Evolutionary conservation across 768 basidiomycete genomes (phyloP).

Genomic region (Boletus rufocinnamomeus): DNA sequence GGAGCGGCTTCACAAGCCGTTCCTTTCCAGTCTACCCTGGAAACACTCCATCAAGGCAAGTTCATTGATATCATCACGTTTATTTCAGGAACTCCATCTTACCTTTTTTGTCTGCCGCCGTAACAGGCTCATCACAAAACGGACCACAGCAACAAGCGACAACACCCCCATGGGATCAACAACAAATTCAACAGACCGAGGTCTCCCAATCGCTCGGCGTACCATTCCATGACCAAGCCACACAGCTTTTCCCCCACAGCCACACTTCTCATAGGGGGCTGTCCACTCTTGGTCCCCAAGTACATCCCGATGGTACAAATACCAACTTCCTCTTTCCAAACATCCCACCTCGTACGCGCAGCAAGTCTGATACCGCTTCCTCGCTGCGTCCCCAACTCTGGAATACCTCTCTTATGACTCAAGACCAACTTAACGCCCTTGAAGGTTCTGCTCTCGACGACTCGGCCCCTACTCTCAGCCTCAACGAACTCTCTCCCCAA

Average conservation of each 20-base stretch:
- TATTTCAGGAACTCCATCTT: constrained; percentile 37
- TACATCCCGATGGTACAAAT: constrained; percentile 39
- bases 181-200: constrained; percentile 39
- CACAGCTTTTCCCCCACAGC: constrained; percentile 38
- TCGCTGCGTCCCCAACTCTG: constrained; percentile 54
- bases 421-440: constrained; percentile 37
- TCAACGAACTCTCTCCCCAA: constrained; percentile 32
- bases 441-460: constrained; percentile 43
- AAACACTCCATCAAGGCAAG: constrained; percentile 57
- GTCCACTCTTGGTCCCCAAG: constrained; percentile 36
- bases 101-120: constrained; percentile 34
- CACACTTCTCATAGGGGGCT: constrained; percentile 39
- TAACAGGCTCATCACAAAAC: constrained; percentile 34
- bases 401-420: constrained; percentile 44
- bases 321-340: constrained; percentile 41
- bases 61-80: constrained; percentile 34
- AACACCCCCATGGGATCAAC: constrained; percentile 39
- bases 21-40: constrained; percentile 53
- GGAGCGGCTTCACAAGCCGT: constrained; percentile 47
- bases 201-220: constrained; percentile 33
- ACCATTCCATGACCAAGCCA: constrained; percentile 30
- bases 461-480: constrained; percentile 32
- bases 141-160: constrained; percentile 36
- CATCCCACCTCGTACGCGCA: constrained; percentile 47
- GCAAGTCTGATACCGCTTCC: constrained; percentile 58